A percentile compares a stretch with the other conserved stretches of the same genome.
Conservation (phyloP, 2,329 filamentous ascomycete species). For the Trichoderma atroviride region DNA sequence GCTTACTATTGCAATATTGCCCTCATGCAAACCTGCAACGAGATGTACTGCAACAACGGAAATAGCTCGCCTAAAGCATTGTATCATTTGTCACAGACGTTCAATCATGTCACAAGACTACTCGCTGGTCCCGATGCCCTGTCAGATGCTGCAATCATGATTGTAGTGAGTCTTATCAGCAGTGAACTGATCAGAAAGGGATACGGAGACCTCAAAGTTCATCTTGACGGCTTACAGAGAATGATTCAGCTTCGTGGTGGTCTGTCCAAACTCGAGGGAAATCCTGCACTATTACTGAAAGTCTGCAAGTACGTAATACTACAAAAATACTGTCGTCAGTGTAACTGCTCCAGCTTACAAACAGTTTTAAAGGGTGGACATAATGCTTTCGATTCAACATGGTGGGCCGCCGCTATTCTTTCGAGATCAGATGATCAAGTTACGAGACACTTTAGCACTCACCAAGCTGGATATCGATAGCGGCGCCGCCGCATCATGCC, state of each 20-base stretch:
- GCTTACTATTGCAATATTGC: slow-evolving; percentile 30
- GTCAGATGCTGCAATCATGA: slow-evolving; percentile 35
- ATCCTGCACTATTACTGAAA: slow-evolving; percentile 30
- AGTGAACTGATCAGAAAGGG: slow-evolving; percentile 34
- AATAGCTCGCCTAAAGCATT: slow-evolving; percentile 28
- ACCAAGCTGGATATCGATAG: slow-evolving; percentile 4
- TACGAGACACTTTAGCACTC: slow-evolving; percentile 7
- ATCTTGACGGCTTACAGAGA: slow-evolving; percentile 30
- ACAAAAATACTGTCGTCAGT: neutral
- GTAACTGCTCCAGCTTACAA: neutral
- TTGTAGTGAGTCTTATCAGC: slow-evolving; percentile 35
- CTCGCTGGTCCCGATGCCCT: slow-evolving; percentile 32
- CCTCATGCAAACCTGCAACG: slow-evolving; percentile 34
- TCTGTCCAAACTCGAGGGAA: slow-evolving; percentile 31
- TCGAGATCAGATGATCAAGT: slow-evolving; percentile 24
- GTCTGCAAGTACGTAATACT: slow-evolving; percentile 33
- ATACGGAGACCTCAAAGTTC: slow-evolving; percentile 24
- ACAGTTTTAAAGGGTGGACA: slow-evolving; percentile 20
- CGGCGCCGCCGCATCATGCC: neutral
- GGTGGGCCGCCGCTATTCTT: slow-evolving; percentile 28
- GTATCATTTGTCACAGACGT: slow-evolving; percentile 32
- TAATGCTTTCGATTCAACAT: slow-evolving; percentile 26
- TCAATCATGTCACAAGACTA: slow-evolving; percentile 31
- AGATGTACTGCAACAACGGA: slow-evolving; percentile 27
- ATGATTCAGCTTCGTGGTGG: slow-evolving; percentile 32